Percentiles rank a stretch among this genome's conserved stretches.
Evolutionary conservation across 768 basidiomycete species (phyloP).

Genomic region (Pulveroboletus ravenelii): DNA sequence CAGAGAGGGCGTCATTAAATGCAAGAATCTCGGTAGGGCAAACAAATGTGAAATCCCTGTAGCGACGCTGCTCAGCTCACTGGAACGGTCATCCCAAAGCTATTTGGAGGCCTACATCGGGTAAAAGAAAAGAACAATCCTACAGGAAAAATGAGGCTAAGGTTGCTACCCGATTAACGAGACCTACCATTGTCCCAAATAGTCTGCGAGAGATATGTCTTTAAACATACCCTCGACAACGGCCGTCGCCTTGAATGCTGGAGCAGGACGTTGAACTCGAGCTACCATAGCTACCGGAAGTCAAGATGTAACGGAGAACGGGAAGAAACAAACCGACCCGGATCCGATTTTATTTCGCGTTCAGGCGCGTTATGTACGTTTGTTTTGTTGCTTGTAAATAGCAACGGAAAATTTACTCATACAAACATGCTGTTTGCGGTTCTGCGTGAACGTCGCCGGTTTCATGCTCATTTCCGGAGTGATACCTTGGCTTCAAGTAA

Average conservation of each 20-base stretch:
- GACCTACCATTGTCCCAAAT: slow-evolving; percentile 73
- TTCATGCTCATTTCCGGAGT: too few relatives aligned
- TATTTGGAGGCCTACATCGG: slow-evolving; percentile 61
- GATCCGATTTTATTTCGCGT: slow-evolving; percentile 16
- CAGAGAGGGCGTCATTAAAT: slow-evolving; percentile 81
- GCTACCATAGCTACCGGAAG: slow-evolving; percentile 33
- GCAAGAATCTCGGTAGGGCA: slow-evolving; percentile 97
- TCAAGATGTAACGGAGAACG: background rate
- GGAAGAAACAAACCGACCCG: background rate
- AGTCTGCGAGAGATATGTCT: slow-evolving; percentile 69
- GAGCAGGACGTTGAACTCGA: slow-evolving; percentile 80
- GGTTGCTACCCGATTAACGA: background rate
- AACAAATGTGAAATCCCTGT: slow-evolving; percentile 82
- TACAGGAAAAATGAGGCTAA: slow-evolving; percentile 27
- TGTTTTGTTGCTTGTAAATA: slow-evolving; percentile 17
- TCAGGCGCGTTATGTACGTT: slow-evolving; percentile 27
- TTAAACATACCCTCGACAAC: slow-evolving; percentile 76
- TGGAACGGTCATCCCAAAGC: background rate
- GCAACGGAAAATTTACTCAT: too few relatives aligned
- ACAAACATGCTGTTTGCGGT: too few relatives aligned
- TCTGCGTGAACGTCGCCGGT: too few relatives aligned
- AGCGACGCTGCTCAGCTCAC: background rate
- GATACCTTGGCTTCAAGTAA: too few relatives aligned
- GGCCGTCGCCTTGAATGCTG: slow-evolving; percentile 68
- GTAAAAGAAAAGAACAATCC: slow-evolving; percentile 94